phyloP scores from a whole-genome alignment of 2,329 filamentous ascomycete genomes.

The Nannizziopsis arthrosporioides region DNA sequence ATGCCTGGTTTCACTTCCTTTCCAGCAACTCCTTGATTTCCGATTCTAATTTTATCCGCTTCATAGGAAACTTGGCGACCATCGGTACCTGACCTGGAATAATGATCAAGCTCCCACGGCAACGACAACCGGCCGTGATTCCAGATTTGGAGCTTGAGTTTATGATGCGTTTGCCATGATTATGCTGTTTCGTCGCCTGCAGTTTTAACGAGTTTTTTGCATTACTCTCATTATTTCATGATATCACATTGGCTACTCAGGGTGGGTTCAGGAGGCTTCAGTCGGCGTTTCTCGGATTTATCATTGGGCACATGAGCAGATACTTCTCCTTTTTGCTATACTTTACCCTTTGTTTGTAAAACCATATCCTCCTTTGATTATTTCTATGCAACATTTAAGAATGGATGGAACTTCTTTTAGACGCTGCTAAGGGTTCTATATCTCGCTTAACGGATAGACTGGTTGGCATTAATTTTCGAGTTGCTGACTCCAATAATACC shows the following conservation, averaged over 20 bases:
- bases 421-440: no score
- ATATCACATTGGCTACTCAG: no score
- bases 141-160: constrained; percentile 27
- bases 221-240: constrained; percentile 4
- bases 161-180: not conserved
- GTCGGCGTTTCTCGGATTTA: not conserved
- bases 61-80: constrained; percentile 87
- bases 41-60: not conserved
- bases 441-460: no score
- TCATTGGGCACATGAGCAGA: not conserved
- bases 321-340: no score
- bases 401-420: no score
- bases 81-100: constrained; percentile 96
- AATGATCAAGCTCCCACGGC: constrained; percentile 51
- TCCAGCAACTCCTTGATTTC: not conserved
- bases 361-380: no score
- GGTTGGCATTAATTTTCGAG: no score
- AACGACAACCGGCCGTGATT: constrained; percentile 46
- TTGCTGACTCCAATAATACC: no score
- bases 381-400: no score
- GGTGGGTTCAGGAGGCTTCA: not conserved
- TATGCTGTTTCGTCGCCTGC: not conserved
- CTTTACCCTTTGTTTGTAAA: no score
- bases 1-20: constrained; percentile 25
- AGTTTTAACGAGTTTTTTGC: not conserved